phyloP scores from a whole-genome alignment of 148 eudicot genomes.

The Dianthus caryophyllus region DNA sequence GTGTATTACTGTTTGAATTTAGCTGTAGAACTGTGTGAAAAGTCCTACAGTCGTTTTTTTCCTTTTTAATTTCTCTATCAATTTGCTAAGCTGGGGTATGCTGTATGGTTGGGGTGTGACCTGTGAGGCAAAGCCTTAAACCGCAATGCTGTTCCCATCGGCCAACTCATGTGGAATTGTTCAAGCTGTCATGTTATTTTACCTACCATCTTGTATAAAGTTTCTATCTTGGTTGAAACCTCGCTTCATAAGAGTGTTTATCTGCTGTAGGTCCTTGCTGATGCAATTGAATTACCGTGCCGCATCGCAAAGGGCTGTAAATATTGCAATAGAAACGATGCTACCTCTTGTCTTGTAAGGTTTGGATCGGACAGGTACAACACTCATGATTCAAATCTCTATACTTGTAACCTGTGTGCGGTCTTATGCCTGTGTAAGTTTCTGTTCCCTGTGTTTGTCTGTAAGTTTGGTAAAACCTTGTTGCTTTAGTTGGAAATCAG shows the following conservation, averaged over 20 bases:
- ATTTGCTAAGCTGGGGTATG: not conserved
- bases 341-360: constrained; percentile 87
- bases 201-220: not conserved
- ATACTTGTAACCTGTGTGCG: not conserved
- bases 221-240: not conserved
- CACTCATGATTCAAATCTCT: not conserved
- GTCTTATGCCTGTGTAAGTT: not conserved
- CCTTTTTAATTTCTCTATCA: too few relatives aligned
- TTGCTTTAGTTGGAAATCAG: constrained; percentile 1
- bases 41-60: too few relatives aligned
- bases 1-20: too few relatives aligned
- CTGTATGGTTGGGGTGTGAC: too few relatives aligned
- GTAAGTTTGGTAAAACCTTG: not conserved
- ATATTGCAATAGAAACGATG: constrained; percentile 66
- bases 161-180: too few relatives aligned
- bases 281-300: constrained; percentile 81
- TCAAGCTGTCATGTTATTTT: too few relatives aligned
- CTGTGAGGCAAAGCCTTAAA: too few relatives aligned
- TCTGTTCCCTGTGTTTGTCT: not conserved
- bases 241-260: not conserved
- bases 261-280: constrained; percentile 73
- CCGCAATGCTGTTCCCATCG: too few relatives aligned
- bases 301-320: constrained; percentile 93
- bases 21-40: too few relatives aligned
- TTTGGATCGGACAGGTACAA: constrained; percentile 71